Conservation (phyloP, 2,329 filamentous ascomycete genomes). For the Gnomoniopsis smithogilvyi region DNA sequence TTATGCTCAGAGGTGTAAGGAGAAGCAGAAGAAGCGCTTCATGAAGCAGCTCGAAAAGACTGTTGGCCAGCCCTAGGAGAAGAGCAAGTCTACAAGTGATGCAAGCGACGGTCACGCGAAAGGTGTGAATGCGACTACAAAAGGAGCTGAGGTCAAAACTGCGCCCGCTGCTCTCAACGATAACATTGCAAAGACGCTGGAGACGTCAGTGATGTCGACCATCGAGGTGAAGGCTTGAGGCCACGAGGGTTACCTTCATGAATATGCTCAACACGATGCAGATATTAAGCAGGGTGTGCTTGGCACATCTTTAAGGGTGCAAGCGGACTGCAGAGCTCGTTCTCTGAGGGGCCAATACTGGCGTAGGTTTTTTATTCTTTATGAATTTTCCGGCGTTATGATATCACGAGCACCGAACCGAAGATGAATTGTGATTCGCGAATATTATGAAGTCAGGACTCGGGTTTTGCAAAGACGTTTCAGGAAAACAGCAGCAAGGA, state of each 20-base stretch:
- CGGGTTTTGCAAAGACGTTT: not conserved
- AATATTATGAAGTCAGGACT: not conserved
- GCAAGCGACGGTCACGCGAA: not conserved
- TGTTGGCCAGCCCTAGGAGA: constrained; percentile 5
- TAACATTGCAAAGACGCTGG: not conserved
- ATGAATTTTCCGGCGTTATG: not conserved
- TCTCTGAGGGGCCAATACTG: not conserved
- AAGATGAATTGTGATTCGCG: not conserved
- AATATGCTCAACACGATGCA: not conserved
- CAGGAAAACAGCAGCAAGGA: not conserved
- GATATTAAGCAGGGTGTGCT: not conserved
- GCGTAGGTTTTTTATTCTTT: not conserved
- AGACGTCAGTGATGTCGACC: not conserved
- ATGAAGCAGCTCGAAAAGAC: constrained; percentile 12
- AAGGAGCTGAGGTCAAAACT: not conserved
- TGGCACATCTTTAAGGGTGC: not conserved
- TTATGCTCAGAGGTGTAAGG: constrained; percentile 16
- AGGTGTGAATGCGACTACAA: not conserved
- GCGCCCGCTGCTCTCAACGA: not conserved
- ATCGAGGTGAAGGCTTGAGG: not conserved
- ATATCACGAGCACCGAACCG: constrained; percentile 1
- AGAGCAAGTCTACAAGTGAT: not conserved
- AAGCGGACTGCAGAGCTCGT: not conserved
- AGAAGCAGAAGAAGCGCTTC: constrained; percentile 18
- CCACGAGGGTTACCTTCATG: not conserved